Evolutionary conservation across 2,329 filamentous ascomycete species (phyloP).

Genomic region (Epichloe coenophiala): DNA sequence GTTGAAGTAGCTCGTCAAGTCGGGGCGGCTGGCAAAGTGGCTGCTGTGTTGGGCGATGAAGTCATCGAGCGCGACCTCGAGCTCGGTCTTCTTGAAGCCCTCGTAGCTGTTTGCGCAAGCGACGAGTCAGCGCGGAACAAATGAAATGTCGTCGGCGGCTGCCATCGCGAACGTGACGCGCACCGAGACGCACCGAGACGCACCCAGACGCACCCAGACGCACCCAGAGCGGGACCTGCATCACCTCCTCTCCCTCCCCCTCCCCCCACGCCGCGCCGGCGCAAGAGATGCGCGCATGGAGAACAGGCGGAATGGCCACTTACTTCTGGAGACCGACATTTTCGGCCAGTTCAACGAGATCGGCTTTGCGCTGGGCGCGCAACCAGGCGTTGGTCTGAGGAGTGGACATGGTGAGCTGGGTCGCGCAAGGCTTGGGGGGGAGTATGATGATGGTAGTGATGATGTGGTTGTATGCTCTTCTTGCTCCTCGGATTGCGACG

Average conservation of each 20-base stretch:
- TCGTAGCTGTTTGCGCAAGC: conserved; percentile 40
- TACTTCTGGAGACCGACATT: conserved; percentile 60
- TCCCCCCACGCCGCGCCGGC: no score
- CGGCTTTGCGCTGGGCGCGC: conserved; percentile 67
- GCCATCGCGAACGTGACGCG: conserved; percentile 3
- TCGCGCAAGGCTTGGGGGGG: not conserved
- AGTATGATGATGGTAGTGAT: not conserved
- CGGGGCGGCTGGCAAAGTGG: conserved; percentile 47
- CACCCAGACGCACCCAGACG: no score
- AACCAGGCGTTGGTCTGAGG: conserved; percentile 52
- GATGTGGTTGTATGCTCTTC: no score
- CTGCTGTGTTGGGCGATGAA: conserved; percentile 57
- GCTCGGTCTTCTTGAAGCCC: conserved; percentile 61
- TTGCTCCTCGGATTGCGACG: not conserved
- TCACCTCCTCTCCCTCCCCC: no score
- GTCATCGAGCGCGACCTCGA: conserved; percentile 62
- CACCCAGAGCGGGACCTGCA: no score
- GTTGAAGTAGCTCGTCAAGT: conserved; percentile 64
- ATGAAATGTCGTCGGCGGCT: no score
- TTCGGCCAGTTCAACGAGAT: conserved; percentile 62
- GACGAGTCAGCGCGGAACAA: no score
- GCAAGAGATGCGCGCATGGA: not conserved
- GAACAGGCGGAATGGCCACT: conserved; percentile 19
- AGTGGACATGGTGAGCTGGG: conserved; percentile 13
- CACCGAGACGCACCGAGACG: not conserved